phyloP scores from a whole-genome alignment of 106 monocot species.

The Acorus gramineus region DNA sequence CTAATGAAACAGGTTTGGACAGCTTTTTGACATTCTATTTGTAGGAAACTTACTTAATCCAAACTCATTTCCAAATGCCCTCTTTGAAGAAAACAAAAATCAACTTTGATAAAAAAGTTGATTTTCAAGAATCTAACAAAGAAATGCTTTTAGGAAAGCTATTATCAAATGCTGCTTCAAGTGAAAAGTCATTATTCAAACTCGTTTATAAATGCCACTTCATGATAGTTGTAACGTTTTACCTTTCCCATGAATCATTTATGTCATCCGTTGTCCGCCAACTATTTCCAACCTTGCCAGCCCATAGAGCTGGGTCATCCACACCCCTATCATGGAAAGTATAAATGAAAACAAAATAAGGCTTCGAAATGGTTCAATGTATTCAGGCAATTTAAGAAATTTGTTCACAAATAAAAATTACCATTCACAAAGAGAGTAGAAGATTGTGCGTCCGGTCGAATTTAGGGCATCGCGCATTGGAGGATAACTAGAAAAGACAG shows the following conservation, averaged over 20 bases:
- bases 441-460: constrained; percentile 63
- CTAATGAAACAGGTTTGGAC: too few relatives aligned
- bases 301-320: constrained; percentile 96
- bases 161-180: too few relatives aligned
- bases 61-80: too few relatives aligned
- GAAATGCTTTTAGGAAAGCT: too few relatives aligned
- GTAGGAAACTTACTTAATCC: too few relatives aligned
- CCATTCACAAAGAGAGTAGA: constrained; percentile 97
- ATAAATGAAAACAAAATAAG: constrained; percentile 3
- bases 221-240: neutral
- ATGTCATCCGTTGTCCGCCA: constrained; percentile 99
- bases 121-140: too few relatives aligned
- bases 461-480: constrained; percentile 97
- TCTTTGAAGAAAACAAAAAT: too few relatives aligned
- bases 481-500: constrained; percentile 57
- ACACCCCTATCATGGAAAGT: constrained; percentile 48
- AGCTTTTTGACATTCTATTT: too few relatives aligned
- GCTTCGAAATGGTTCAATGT: neutral
- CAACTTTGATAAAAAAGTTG: too few relatives aligned
- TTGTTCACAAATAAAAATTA: constrained; percentile 14
- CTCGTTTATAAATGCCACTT: too few relatives aligned
- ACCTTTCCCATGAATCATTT: constrained; percentile 89
- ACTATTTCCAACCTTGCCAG: constrained; percentile 84
- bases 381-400: constrained; percentile 1
- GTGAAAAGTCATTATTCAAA: too few relatives aligned